Conservation (phyloP, 2,329 filamentous ascomycete species). For the Fusarium marasasianum region DNA sequence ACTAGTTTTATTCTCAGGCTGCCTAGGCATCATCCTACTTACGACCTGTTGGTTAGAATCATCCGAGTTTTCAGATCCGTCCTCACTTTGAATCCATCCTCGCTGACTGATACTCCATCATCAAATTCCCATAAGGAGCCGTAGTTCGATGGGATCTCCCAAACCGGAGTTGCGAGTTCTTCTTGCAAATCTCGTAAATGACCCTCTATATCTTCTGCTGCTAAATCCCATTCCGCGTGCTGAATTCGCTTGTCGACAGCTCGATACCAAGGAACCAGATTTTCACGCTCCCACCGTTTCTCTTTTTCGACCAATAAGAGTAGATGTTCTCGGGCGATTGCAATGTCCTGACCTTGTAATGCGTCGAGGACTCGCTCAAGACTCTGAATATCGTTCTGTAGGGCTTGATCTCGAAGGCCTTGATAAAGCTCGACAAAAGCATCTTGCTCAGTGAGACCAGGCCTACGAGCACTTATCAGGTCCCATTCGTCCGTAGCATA, state of each 20-base stretch:
- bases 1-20: accelerated
- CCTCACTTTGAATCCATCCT: neutral
- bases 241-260: conserved; percentile 17
- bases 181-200: conserved; percentile 6
- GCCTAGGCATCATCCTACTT: neutral
- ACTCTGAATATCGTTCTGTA: neutral
- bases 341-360: neutral
- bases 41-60: neutral
- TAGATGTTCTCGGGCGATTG: neutral
- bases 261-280: conserved; percentile 7
- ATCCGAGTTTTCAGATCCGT: neutral
- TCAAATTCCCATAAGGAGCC: neutral
- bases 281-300: neutral
- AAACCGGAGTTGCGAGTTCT: conserved; percentile 2
- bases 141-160: neutral
- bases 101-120: neutral
- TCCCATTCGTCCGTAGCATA: accelerated
- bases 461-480: neutral
- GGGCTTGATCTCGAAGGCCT: conserved; percentile 7
- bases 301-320: neutral
- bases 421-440: conserved; percentile 18
- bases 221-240: neutral
- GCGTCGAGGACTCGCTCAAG: neutral
- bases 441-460: neutral
- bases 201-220: conserved; percentile 1